Conservation (phyloP, 805 yeast species). For the Blastobotrys peoriensis region DNA sequence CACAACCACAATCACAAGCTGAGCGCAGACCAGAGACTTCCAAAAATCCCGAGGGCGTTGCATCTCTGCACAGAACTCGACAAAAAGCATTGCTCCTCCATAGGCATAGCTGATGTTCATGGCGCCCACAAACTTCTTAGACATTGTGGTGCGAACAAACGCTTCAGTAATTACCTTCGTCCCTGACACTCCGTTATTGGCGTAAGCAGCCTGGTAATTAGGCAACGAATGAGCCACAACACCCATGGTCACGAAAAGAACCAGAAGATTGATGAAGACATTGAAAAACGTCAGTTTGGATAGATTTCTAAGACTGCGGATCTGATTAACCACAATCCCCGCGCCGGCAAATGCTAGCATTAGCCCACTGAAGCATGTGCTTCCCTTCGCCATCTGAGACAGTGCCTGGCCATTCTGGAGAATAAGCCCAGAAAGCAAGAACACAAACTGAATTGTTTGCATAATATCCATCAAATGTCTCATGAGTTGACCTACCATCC, state of each 20-base stretch:
- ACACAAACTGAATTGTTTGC: conserved; percentile 36
- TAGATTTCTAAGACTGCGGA: conserved; percentile 32
- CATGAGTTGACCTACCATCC: conserved; percentile 23
- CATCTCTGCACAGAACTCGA: conserved; percentile 42
- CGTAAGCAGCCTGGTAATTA: conserved; percentile 22
- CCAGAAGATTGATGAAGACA: conserved; percentile 38
- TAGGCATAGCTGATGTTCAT: conserved; percentile 41
- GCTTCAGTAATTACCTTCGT: conserved; percentile 8
- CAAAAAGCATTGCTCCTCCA: conserved; percentile 42
- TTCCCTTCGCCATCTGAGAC: conserved; percentile 29
- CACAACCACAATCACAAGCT: conserved; percentile 32
- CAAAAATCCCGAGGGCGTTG: conserved; percentile 40
- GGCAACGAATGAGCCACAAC: conserved; percentile 31
- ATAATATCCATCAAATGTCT: conserved; percentile 31
- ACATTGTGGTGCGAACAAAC: conserved; percentile 6
- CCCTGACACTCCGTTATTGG: conserved; percentile 1
- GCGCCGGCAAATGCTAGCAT: conserved; percentile 36
- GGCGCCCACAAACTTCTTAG: conserved; percentile 16
- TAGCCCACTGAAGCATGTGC: conserved; percentile 35
- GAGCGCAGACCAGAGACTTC: conserved; percentile 41
- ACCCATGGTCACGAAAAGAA: conserved; percentile 38
- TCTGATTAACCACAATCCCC: conserved; percentile 37
- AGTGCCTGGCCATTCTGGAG: conserved; percentile 36
- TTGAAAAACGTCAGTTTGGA: conserved; percentile 37
- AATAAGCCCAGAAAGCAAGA: conserved; percentile 37